Evolutionary conservation across 176 grass and related monocot species (phyloP).

Genomic region (Carex scoparia): DNA sequence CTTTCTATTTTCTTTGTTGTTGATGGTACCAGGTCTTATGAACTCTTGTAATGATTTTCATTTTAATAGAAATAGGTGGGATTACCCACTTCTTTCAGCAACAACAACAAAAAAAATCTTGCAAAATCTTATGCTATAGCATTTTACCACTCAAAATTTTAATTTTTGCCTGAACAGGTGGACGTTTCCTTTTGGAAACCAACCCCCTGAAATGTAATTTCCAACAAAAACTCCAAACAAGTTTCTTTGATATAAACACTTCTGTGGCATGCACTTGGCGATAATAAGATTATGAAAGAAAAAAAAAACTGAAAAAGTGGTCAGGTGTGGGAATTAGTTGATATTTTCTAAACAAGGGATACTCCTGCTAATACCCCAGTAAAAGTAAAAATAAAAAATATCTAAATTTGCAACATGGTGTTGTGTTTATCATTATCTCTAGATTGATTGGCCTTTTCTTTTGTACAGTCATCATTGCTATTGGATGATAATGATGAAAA

Average conservation of each 20-base stretch:
- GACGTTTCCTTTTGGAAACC: background rate
- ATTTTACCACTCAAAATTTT: background rate
- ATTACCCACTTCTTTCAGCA: too few species aligned
- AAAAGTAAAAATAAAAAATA: slow-evolving; percentile 3
- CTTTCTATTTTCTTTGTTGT: too few species aligned
- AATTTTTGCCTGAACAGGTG: background rate
- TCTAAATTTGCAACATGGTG: background rate
- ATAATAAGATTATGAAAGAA: background rate
- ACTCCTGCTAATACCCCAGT: background rate
- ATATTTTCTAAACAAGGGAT: background rate
- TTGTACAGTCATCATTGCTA: slow-evolving; percentile 6
- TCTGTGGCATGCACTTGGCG: background rate
- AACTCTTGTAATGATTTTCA: too few species aligned
- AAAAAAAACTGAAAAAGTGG: background rate
- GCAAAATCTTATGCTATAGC: background rate
- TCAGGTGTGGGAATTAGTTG: background rate
- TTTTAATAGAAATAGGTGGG: too few species aligned
- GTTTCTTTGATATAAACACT: background rate
- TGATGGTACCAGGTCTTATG: too few species aligned
- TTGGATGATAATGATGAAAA: background rate
- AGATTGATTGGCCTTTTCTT: background rate
- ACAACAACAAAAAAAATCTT: too few species aligned
- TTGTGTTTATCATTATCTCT: background rate
- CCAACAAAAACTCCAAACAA: background rate
- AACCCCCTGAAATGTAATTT: background rate